Percentiles rank a stretch among this genome's conserved stretches.
Conservation (phyloP, 108 stramenopile species). For the Nitzschia sp. region DNA sequence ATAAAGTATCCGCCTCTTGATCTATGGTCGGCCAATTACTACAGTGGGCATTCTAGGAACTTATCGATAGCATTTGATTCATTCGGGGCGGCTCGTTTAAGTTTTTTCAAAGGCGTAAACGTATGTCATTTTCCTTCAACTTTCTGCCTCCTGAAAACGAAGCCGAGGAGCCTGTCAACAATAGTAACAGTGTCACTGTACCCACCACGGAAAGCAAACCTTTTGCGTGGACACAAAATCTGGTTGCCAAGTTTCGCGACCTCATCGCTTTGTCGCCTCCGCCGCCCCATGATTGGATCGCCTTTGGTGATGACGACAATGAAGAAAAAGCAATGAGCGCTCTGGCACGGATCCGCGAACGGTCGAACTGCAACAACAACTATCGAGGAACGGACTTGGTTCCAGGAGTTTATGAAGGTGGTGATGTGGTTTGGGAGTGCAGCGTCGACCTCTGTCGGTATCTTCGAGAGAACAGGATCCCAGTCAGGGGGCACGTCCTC, state of each 20-base stretch:
- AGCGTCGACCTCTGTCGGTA: slow-evolving; percentile 75
- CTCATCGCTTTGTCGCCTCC: not conserved
- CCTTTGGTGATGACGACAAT: not conserved
- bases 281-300: slow-evolving; percentile 15
- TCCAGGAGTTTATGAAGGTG: slow-evolving; percentile 87
- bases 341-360: slow-evolving; percentile 2
- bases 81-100: too few relatives aligned
- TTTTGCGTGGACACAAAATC: not conserved
- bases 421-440: slow-evolving; percentile 86
- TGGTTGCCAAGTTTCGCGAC: not conserved
- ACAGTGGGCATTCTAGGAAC: too few relatives aligned
- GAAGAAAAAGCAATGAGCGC: not conserved
- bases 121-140: slow-evolving; percentile 27
- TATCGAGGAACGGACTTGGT: slow-evolving; percentile 28
- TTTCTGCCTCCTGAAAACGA: slow-evolving; percentile 10
- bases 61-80: too few relatives aligned
- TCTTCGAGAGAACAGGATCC: slow-evolving; percentile 33
- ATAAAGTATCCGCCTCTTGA: too few relatives aligned
- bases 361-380: not conserved
- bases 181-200: not conserved
- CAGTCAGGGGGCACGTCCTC: slow-evolving; percentile 30
- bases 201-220: not conserved
- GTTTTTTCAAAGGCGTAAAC: too few relatives aligned
- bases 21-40: too few relatives aligned
- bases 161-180: not conserved